Conservation (phyloP, 129 eudicot species). For the Mikania micrantha region DNA sequence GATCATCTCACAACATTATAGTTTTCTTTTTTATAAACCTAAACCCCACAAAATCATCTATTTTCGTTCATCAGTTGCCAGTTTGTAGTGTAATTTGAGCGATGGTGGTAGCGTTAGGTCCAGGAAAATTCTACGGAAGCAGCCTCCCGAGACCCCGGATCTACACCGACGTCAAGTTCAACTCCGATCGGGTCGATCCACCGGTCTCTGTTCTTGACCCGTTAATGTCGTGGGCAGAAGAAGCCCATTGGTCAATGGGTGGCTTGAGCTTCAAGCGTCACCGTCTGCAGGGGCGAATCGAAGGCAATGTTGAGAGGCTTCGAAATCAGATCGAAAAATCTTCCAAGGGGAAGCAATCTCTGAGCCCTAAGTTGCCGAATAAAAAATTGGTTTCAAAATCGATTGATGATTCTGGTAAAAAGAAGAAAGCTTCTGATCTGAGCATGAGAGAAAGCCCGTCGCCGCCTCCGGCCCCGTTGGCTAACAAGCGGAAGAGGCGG, state of each 20-base stretch:
- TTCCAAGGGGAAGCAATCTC: constrained; percentile 10
- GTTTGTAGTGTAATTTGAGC: neutral
- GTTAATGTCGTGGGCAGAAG: constrained; percentile 70
- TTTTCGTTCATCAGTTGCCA: neutral
- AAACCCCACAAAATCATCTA: neutral
- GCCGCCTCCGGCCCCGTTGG: constrained; percentile 70
- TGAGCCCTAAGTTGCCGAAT: neutral
- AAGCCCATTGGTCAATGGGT: constrained; percentile 98
- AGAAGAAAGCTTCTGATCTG: neutral
- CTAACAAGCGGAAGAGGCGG: constrained; percentile 41
- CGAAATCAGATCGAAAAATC: constrained; percentile 39
- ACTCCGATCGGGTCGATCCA: constrained; percentile 61
- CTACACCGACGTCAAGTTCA: constrained; percentile 66
- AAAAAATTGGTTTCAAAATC: constrained; percentile 3
- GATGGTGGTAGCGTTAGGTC: constrained; percentile 78
- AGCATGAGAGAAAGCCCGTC: constrained; percentile 8
- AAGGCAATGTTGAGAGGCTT: constrained; percentile 60
- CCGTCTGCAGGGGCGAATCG: constrained; percentile 86
- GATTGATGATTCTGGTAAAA: neutral
- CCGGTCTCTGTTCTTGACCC: constrained; percentile 65
- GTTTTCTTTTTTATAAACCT: neutral
- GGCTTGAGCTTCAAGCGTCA: constrained; percentile 57
- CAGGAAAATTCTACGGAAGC: constrained; percentile 94
- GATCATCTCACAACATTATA: too few relatives aligned
- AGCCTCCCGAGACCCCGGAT: constrained; percentile 77